Base-by-base conservation (phyloP, 2,329 filamentous ascomycete genomes). In the Thielaviopsis populi region DNA sequence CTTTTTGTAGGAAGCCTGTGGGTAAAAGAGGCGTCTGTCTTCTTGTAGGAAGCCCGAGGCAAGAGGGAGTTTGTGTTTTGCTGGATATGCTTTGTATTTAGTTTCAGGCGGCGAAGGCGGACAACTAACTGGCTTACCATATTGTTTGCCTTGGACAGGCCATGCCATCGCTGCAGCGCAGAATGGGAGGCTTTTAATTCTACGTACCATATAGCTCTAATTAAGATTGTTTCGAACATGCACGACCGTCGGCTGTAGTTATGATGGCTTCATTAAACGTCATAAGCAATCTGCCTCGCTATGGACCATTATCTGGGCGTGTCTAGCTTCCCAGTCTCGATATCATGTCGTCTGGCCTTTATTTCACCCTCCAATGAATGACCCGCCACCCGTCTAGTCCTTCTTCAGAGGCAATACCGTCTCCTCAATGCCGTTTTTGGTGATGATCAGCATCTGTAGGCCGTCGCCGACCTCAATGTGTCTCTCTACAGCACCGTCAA, bases 391-490 rank as follows among this genome's bases (percentile, higher is more conserved):
- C 22, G 30, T 65, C 73, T 87, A 96, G 76, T 96, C 91, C 78
- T 85, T 85, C 88, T 99, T 99, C 78, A 99, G 77, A 33, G 88
- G 86, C 69, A 86, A 77, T 71, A 87, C 87, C 61, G 84, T 82
- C 80, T 99, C 94, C 78, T 95, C 83, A 71, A 97, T 91, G 11
- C 94, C 94, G 62, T 90, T 80, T 75, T 82, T 84, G 59, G 91
- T 96, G 71, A 97, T 90, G 69, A 95, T 84, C 81, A 99, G 81
- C 83, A 96, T 91, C 80, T 99, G 94, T 74, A 99, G 77, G 61
- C 88, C 87, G 77, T 99, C 94, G 75, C 94, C 94, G 67, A 99
- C 95, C 80, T 99, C 94, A 70, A 99, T 99, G 78, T 99, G 94
- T 76, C 94, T 88, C 82, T 99, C 94, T 41, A 96, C 92, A 3